phyloP scores from a whole-genome alignment of 1,284 basidiomycete species.

The Sanghuangporus weigelae region DNA sequence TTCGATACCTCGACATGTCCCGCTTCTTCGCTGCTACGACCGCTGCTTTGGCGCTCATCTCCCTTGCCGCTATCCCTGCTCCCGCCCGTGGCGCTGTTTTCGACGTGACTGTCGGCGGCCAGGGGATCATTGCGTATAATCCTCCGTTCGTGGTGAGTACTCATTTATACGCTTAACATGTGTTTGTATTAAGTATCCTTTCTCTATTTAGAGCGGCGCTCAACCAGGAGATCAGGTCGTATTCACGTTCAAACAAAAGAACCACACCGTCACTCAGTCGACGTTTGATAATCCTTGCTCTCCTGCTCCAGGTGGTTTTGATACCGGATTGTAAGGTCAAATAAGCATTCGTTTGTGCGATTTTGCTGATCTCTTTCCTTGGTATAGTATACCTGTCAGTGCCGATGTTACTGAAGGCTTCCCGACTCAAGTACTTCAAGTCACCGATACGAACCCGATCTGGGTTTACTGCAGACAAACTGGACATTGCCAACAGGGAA shows the following conservation, averaged over 20 bases:
- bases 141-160: conserved; percentile 43
- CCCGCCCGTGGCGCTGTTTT: conserved; percentile 33
- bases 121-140: conserved; percentile 38
- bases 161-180: background rate
- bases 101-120: conserved; percentile 48
- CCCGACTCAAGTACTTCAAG: conserved; percentile 38
- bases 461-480: conserved; percentile 53
- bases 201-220: conserved; percentile 34
- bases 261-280: conserved; percentile 61
- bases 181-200: background rate
- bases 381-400: conserved; percentile 43
- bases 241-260: conserved; percentile 55
- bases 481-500: conserved; percentile 46
- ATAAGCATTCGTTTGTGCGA: background rate
- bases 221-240: conserved; percentile 41
- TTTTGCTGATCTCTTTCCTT: background rate
- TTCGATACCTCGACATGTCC: background rate
- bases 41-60: conserved; percentile 22
- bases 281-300: conserved; percentile 47
- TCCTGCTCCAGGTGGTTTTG: conserved; percentile 40
- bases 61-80: conserved; percentile 24
- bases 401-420: conserved; percentile 40
- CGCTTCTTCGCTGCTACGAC: conserved; percentile 6
- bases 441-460: conserved; percentile 43
- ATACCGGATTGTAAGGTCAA: conserved; percentile 51